Conservation (phyloP, 768 basidiomycete genomes). For the Dictyophora rubrovolvata region DNA sequence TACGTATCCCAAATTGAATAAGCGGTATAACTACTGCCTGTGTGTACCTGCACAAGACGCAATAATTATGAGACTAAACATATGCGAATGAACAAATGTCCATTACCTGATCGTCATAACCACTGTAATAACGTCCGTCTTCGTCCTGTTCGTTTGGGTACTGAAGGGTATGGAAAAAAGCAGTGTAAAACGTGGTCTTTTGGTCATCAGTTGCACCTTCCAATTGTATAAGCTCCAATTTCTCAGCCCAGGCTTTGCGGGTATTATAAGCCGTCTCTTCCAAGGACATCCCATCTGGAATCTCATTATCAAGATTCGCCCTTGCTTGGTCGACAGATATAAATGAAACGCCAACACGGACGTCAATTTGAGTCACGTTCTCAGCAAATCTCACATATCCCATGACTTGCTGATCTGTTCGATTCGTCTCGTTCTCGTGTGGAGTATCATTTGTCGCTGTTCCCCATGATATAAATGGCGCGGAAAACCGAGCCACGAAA, state of each 20-base stretch:
- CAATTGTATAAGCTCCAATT: constrained; percentile 41
- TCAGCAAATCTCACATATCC: constrained; percentile 27
- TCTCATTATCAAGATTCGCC: constrained; percentile 38
- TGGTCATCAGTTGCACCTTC: constrained; percentile 38
- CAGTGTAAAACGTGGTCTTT: constrained; percentile 45
- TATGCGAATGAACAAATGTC: background rate
- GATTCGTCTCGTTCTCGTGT: constrained; percentile 18
- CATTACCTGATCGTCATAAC: constrained; percentile 50
- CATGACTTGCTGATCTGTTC: constrained; percentile 36
- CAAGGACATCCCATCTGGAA: constrained; percentile 35
- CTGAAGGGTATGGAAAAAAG: constrained; percentile 54
- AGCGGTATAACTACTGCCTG: constrained; percentile 64
- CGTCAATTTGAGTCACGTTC: constrained; percentile 30
- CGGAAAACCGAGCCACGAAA: constrained; percentile 31
- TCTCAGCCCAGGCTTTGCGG: constrained; percentile 46
- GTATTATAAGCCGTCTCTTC: constrained; percentile 41
- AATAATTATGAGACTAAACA: background rate
- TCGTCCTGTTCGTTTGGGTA: constrained; percentile 74
- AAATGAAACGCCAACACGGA: constrained; percentile 63
- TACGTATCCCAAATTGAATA: constrained; percentile 66
- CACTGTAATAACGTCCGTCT: constrained; percentile 61
- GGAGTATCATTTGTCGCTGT: constrained; percentile 36
- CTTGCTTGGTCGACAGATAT: constrained; percentile 61
- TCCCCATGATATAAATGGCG: constrained; percentile 36
- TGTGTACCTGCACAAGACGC: constrained; percentile 23